Evolutionary conservation across 2,329 filamentous ascomycete genomes (phyloP).

Genomic region (Remersonia thermophila): DNA sequence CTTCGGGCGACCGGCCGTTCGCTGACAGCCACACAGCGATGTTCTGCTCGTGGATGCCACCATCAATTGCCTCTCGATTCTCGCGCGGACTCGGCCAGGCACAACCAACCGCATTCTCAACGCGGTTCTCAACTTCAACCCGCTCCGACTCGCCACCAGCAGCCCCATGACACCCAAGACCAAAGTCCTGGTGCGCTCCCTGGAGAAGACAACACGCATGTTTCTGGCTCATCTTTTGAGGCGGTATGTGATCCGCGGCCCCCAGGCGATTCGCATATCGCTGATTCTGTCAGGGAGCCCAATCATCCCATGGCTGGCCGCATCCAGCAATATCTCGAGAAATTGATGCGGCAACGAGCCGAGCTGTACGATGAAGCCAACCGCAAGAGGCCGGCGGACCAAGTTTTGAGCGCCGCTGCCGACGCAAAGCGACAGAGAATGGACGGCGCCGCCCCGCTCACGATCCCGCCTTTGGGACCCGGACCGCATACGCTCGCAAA

Average conservation of each 20-base stretch:
- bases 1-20: no score
- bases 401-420: constrained; percentile 56
- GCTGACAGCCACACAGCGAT: constrained; percentile 45
- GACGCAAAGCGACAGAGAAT: constrained; percentile 79
- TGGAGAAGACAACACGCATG: constrained; percentile 85
- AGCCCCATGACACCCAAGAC: constrained; percentile 65
- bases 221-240: constrained; percentile 74
- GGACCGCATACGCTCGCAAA: constrained; percentile 71
- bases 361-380: constrained; percentile 71
- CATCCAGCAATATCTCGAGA: constrained; percentile 80
- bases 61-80: constrained; percentile 70
- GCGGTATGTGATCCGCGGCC: constrained; percentile 36
- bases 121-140: constrained; percentile 82
- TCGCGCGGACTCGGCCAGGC: constrained; percentile 70
- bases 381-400: constrained; percentile 63
- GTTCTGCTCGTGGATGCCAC: constrained; percentile 82
- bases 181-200: constrained; percentile 77
- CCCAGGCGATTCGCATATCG: background rate
- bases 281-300: constrained; percentile 50
- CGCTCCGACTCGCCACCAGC: constrained; percentile 65
- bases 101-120: constrained; percentile 78
- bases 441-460: constrained; percentile 36
- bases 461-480: constrained; percentile 58
- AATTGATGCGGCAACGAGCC: constrained; percentile 62
- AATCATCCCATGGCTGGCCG: constrained; percentile 62